phyloP scores from a whole-genome alignment of 768 basidiomycete species.

The Russula ochroleuca region DNA sequence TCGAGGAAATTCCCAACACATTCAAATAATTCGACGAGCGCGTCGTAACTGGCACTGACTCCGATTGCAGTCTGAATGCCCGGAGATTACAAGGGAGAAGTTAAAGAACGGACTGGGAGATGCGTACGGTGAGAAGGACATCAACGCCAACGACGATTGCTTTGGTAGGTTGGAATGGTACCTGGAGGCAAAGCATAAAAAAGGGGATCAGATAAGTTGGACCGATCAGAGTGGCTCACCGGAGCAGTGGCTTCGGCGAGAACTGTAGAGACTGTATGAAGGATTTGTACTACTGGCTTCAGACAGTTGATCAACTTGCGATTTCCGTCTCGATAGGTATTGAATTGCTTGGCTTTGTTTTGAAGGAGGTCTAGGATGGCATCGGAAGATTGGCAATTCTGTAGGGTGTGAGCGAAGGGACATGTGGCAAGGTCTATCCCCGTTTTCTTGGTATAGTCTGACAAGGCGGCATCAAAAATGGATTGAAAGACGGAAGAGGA shows the following conservation, averaged over 20 bases:
- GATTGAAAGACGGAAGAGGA: neutral
- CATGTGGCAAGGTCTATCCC: neutral
- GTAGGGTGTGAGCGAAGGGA: neutral
- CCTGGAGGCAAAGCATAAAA: neutral
- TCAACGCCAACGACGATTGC: neutral
- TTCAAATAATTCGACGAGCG: conserved; percentile 2
- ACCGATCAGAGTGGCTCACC: neutral
- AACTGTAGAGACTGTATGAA: neutral
- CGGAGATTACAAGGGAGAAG: neutral
- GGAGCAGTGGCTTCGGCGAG: neutral
- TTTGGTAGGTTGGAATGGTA: neutral
- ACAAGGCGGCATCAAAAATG: neutral
- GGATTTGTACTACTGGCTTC: neutral
- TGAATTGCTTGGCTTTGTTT: neutral
- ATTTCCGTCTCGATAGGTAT: neutral
- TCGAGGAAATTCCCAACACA: conserved; percentile 1
- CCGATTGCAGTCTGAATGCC: neutral
- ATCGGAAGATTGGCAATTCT: neutral
- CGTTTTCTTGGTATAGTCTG: neutral
- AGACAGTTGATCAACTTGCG: neutral
- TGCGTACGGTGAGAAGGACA: neutral
- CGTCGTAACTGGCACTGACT: conserved; percentile 4
- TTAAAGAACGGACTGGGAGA: neutral
- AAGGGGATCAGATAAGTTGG: neutral
- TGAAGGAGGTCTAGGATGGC: neutral